Percentiles rank a stretch among this genome's conserved stretches.
Conservation (phyloP, 257 asterid genomes). For the Gentiana macrophylla region DNA sequence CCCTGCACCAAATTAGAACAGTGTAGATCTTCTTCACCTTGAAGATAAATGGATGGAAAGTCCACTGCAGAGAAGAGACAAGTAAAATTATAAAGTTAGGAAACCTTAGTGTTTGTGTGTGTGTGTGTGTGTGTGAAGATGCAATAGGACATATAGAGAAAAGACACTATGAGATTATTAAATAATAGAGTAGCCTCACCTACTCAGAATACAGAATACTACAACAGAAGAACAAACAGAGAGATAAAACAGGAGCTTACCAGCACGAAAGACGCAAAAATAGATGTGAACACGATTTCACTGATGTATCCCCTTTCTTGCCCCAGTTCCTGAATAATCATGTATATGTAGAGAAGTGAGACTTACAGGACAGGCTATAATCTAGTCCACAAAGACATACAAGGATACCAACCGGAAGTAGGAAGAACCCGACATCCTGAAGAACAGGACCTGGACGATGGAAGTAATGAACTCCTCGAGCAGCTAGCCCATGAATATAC, state of each 20-base stretch:
- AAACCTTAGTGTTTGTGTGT: background rate
- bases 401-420: slow-evolving; percentile 62
- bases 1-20: slow-evolving; percentile 96
- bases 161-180: no score
- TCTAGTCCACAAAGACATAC: background rate
- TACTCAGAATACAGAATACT: no score
- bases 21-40: slow-evolving; percentile 94
- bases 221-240: background rate
- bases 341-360: slow-evolving; percentile 20
- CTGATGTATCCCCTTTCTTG: slow-evolving; percentile 76
- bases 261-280: slow-evolving; percentile 71
- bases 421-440: slow-evolving; percentile 74
- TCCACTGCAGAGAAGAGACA: slow-evolving; percentile 67
- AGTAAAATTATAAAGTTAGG: slow-evolving; percentile 8
- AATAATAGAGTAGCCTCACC: no score
- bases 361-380: slow-evolving; percentile 4
- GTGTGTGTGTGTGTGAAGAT: background rate
- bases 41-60: slow-evolving; percentile 88
- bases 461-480: slow-evolving; percentile 86
- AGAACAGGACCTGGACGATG: slow-evolving; percentile 91
- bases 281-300: slow-evolving; percentile 68
- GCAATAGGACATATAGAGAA: no score
- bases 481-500: slow-evolving; percentile 92
- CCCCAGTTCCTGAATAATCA: slow-evolving; percentile 69
- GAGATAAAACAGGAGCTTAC: slow-evolving; percentile 36